A percentile compares a stretch with the other conserved stretches of the same genome.
Evolutionary conservation across 352 stramenopile species (phyloP).

Genomic region (Globisporangium emineosum): DNA sequence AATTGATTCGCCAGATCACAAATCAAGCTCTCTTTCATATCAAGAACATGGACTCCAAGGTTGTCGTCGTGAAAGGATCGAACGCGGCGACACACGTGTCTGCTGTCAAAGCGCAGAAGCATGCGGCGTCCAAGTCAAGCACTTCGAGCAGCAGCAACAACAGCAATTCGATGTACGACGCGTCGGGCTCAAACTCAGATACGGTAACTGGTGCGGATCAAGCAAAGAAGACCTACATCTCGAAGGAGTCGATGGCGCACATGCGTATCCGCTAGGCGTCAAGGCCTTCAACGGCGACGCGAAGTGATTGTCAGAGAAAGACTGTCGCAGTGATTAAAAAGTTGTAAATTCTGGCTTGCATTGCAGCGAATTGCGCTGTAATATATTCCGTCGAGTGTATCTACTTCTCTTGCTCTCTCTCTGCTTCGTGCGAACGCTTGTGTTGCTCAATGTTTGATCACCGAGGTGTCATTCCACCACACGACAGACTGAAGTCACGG

Average conservation of each 20-base stretch:
- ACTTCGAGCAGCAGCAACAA: conserved; percentile 23
- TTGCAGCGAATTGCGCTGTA: no score
- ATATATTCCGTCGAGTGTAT: no score
- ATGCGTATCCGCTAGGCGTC: conserved; percentile 1
- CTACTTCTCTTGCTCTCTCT: no score
- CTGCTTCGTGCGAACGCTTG: no score
- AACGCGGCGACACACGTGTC: not conserved
- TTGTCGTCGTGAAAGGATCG: not conserved
- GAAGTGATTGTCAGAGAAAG: no score
- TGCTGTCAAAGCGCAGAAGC: not conserved
- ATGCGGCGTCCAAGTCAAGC: conserved; percentile 11
- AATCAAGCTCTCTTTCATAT: not conserved
- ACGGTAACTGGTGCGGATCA: not conserved
- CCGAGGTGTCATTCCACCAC: no score
- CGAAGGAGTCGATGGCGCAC: conserved; percentile 4
- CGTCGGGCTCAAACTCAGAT: not conserved
- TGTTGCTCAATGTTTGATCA: no score
- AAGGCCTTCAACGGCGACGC: no score
- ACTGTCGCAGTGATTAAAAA: no score
- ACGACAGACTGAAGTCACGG: no score
- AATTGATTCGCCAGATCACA: not conserved
- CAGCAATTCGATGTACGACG: not conserved
- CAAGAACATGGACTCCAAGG: not conserved
- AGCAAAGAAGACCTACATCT: not conserved
- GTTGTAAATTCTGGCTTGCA: no score